Evolutionary conservation across 805 yeast genomes (phyloP), one percentile per base, ranked within the genome.

Genomic region (Alloascoidea africana): DNA sequence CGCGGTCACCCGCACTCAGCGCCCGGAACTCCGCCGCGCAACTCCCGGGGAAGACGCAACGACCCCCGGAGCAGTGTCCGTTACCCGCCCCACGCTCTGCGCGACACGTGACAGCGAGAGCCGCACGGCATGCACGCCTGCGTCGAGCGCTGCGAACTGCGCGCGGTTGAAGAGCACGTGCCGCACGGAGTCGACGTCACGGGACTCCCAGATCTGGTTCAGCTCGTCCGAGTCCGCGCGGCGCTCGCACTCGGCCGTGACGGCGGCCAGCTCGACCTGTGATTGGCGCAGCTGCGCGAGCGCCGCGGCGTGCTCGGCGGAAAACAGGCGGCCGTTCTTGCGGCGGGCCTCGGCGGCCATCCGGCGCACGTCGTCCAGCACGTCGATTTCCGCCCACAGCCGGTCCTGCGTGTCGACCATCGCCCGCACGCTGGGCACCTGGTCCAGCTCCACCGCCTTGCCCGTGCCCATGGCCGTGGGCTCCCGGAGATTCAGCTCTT

Each of bases 321-420:
- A 64, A 37, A 62, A 54, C 38, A 62, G 60, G 33, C 60, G 55
- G 16, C 56, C 54, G 18, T 39, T 46, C 16, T 34, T 23, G 6
- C 36, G 36, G 36, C 46, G 43, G 11, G 40, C 27, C 32, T 46
- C 48, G 11, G 57, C 56, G 2, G 83, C 73, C 62, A 78, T 64
- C 37, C 62, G 63, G 40, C 70, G 68, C 4, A 85, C 91, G 44
- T 83, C 94, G 44, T 84, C 87, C 43, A 89, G 63, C 0, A 82
- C 78, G 48, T 82, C 94, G 36, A 86, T 76, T 46, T 84, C 93
- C 4, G 89, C 76, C 94, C 94, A 87, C 35, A 83, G 62, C 48
- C 69, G 67, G 55, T 83, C 94, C 56, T 76, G 86, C 42, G 70
- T 61, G 38, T 81, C 76, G 15, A 72, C 76, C 36, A 65, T 62